Conservation (phyloP, 768 basidiomycete genomes). For the Tulasnella sp. region DNA sequence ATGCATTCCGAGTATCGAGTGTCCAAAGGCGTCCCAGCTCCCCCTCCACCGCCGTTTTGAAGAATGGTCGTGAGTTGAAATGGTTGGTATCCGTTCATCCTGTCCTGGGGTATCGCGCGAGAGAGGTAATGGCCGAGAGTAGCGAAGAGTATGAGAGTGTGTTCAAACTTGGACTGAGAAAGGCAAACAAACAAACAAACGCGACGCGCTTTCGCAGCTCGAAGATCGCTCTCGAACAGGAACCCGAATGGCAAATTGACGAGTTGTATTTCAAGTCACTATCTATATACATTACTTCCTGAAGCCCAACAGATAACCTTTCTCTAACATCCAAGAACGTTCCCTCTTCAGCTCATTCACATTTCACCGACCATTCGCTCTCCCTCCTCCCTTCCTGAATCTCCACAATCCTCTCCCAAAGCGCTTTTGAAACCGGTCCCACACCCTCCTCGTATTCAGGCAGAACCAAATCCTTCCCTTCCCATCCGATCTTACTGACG, state of each 20-base stretch:
- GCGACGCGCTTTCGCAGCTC: neutral
- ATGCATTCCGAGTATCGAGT: constrained; percentile 12
- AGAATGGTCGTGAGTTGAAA: constrained; percentile 1
- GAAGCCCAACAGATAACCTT: neutral
- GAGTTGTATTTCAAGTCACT: neutral
- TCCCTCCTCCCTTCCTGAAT: constrained; percentile 71
- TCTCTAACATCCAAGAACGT: neutral
- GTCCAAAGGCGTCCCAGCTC: neutral
- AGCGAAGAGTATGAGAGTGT: neutral
- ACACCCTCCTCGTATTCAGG: constrained; percentile 48
- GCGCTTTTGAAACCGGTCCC: constrained; percentile 53
- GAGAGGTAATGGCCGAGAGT: neutral
- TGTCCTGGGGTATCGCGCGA: neutral
- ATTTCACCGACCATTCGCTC: constrained; percentile 66
- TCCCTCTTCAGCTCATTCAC: neutral
- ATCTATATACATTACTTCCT: neutral
- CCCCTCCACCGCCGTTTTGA: neutral
- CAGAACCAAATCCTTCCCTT: constrained; percentile 52
- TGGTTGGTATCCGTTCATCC: constrained; percentile 5
- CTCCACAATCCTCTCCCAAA: constrained; percentile 45
- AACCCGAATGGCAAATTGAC: neutral
- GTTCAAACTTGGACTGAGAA: neutral
- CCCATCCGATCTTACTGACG: constrained; percentile 64
- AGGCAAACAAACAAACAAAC: neutral
- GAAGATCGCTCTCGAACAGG: neutral